These are phyloP conservation scores for Flammula alnicola DNA, from an alignment of 1,284 basidiomycete species.

Conservation along the genomic window DNA sequence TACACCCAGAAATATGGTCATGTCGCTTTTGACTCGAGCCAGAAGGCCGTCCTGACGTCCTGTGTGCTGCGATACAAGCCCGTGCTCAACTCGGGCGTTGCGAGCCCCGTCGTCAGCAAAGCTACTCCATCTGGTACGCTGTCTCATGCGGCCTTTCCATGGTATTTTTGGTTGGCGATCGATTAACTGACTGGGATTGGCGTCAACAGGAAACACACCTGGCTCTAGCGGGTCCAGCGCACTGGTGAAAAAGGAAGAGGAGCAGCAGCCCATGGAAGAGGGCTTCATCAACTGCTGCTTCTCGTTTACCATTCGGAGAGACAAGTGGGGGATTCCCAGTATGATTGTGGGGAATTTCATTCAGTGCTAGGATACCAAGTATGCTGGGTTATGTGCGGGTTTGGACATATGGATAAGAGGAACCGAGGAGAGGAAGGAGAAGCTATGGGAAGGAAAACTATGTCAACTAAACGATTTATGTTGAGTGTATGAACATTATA, in stretches of 20 bases:
- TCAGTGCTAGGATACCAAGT: conserved; percentile 38
- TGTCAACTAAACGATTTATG: too few relatives aligned
- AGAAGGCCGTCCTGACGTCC: conserved; percentile 92
- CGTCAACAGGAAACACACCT: background rate
- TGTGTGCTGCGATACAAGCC: conserved; percentile 89
- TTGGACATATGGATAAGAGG: too few relatives aligned
- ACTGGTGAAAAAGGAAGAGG: conserved; percentile 30
- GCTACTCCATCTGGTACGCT: conserved; percentile 21
- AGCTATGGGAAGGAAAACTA: too few relatives aligned
- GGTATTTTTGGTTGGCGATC: background rate
- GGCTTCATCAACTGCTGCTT: conserved; percentile 92
- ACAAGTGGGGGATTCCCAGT: conserved; percentile 91
- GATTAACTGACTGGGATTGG: background rate
- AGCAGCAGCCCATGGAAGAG: conserved; percentile 53
- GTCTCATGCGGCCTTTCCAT: background rate
- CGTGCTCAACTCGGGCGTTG: conserved; percentile 27
- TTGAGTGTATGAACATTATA: too few relatives aligned
- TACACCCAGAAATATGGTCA: conserved; percentile 83
- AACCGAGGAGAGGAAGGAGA: too few relatives aligned
- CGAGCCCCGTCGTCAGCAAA: conserved; percentile 25
- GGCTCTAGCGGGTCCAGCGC: conserved; percentile 16
- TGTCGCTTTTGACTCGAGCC: conserved; percentile 87
- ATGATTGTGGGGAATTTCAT: conserved; percentile 92
- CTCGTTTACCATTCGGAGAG: conserved; percentile 92
- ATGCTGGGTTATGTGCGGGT: background rate